Conservation (phyloP, 176 grass and related monocot species). For the Ananas comosus region DNA sequence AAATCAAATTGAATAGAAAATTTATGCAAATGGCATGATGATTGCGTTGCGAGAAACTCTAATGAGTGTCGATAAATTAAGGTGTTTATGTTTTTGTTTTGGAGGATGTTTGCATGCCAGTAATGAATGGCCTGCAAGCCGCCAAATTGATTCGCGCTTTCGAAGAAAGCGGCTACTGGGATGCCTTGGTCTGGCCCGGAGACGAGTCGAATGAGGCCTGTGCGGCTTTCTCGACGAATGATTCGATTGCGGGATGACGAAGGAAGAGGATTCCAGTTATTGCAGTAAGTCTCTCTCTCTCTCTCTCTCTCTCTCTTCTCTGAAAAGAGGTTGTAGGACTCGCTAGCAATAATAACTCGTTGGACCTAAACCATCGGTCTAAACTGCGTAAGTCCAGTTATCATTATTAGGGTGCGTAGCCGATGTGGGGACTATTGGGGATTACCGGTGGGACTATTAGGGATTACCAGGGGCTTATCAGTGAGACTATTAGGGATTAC, state of each 20-base stretch:
- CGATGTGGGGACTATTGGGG: no score
- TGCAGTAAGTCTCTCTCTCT: slow-evolving; percentile 43
- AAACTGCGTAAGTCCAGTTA: no score
- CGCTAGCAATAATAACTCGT: no score
- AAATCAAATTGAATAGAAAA: not conserved
- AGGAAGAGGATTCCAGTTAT: slow-evolving; percentile 64
- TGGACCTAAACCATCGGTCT: no score
- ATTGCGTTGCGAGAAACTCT: not conserved
- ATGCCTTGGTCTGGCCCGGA: slow-evolving; percentile 50
- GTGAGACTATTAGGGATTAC: no score
- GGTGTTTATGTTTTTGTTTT: slow-evolving; percentile 9
- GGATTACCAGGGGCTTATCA: no score
- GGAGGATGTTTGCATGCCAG: slow-evolving; percentile 94
- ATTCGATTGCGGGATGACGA: slow-evolving; percentile 19
- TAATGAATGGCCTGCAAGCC: slow-evolving; percentile 96
- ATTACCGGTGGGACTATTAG: no score
- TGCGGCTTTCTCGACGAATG: slow-evolving; percentile 28
- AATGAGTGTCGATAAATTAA: slow-evolving; percentile 7
- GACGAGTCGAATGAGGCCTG: slow-evolving; percentile 26
- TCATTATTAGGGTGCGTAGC: no score
- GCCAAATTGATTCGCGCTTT: slow-evolving; percentile 77
- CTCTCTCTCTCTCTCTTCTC: not conserved
- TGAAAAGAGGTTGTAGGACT: no score
- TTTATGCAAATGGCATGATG: not conserved
- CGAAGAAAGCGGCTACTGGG: slow-evolving; percentile 73